Evolutionary conservation across 345 rosid species (phyloP), one percentile per base, ranked within the genome.

Genomic region (Gossypium anomalum): DNA sequence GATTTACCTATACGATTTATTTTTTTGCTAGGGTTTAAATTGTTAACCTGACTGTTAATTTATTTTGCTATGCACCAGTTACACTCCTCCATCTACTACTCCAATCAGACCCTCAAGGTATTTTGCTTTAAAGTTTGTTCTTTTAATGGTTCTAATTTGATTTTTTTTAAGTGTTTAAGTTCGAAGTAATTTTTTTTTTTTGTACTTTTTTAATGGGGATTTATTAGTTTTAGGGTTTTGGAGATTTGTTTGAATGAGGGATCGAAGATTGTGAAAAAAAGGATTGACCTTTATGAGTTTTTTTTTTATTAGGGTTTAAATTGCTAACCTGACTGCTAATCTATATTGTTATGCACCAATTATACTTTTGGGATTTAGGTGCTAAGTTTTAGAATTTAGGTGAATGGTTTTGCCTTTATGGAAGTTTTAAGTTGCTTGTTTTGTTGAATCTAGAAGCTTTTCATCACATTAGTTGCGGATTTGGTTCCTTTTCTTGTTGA

Each of bases 61-160:
- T 70, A 25, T 8, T 27, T 51, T 51, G 4, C 25, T 51, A 3
- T 16, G 27, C 10, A 16, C 0, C 15, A 64, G 43, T 23, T 38
- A 9, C 41, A 38, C 20, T 68, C 25, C 59, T 55, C 9, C 59
- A 19, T 65, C 69, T 77, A 17, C 80, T 53, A 29, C 72, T 74
- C 66, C 72, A 41, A 22, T 58, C 9, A 44, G 67, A 23, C 19
- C 77, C 65, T 47, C 80, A 20, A 75, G 86, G 86, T 82, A 73
- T 67, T 66, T 65, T 38, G 59, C 49, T 56, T 23, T 12, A 66
- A 19, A 44, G 29, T 20, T 9, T 52, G 45, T 38, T 79, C 9
- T 3, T 38, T 55, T 29, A 1, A 20, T 13, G 38, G 67, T 7
- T 45, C 17, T 43, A 13, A 53, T 53, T 20, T 19, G 49, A 41